phyloP scores from a whole-genome alignment of 306 rosid species.

The Canavalia ensiformis region DNA sequence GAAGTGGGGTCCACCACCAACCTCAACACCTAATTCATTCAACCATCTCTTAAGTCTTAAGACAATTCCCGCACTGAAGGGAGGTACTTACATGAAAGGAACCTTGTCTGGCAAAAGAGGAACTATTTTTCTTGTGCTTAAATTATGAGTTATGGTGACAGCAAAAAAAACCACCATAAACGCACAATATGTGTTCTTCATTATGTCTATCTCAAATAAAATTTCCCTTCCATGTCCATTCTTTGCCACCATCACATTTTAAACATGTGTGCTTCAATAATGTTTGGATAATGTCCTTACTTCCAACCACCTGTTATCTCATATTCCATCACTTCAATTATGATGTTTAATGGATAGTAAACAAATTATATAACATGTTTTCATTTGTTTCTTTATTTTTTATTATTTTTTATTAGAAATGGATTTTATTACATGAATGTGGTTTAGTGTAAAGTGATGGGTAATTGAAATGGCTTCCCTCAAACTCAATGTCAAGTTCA shows the following conservation, averaged over 20 bases:
- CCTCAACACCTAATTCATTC: not conserved
- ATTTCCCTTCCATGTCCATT: slow-evolving; percentile 6
- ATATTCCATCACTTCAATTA: not conserved
- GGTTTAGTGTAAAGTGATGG: too few relatives aligned
- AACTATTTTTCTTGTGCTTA: slow-evolving; percentile 43
- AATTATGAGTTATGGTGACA: slow-evolving; percentile 41
- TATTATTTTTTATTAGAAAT: too few relatives aligned
- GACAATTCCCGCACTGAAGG: slow-evolving; percentile 11
- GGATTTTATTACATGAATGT: too few relatives aligned
- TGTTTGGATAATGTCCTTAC: slow-evolving; percentile 26
- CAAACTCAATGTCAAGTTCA: not conserved
- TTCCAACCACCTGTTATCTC: not conserved
- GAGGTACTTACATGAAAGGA: not conserved
- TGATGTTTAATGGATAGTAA: not conserved
- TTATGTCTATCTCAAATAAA: not conserved
- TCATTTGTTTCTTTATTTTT: not conserved
- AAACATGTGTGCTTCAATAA: slow-evolving; percentile 22
- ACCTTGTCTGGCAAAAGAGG: slow-evolving; percentile 35
- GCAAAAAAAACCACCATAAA: not conserved
- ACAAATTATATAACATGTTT: not conserved
- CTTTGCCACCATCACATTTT: not conserved
- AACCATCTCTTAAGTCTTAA: slow-evolving; percentile 8
- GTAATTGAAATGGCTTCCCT: too few relatives aligned
- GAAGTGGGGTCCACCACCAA: slow-evolving; percentile 41
- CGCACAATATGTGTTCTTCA: not conserved